Base-by-base conservation (phyloP, 345 rosid species). In the Cardamine resedifolia region DNA sequence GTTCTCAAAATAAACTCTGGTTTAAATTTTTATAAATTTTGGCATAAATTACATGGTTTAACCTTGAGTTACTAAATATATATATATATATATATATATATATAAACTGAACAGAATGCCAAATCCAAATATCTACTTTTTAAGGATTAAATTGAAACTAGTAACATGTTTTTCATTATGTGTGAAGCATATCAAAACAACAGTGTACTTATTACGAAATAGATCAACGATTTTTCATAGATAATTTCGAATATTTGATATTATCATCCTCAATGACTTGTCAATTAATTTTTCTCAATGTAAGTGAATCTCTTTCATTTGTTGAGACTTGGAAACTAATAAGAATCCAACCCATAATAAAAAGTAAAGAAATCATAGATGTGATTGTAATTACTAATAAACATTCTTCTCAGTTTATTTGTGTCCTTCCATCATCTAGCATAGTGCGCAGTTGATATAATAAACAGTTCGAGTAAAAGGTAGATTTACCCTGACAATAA, bases 251-350 rank as follows among this genome's bases (percentile, higher is more conserved):
- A 38, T 58, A 58, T 20, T 36, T 26, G 60, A 50, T 20, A 74
- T 15, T 39, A 58, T 66, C 60, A 8, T 47, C 11, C 41, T 33
- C 51, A 73, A 16, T 23, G 71, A 65, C 39, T 56, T 47, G 50
- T 73, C 77, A 73, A 73, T 64, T 44, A 45, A 24, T 2, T 44
- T 64, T 63, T 18, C 77, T 60, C 23, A 5, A 64, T 55, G 27
- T 65, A 47, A 30, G 20, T 73, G 51, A 16, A 73, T 73, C 26
- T 28, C 41, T 73, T 64, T 64, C 27, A 56, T 31, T 31, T 31
- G 39, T 10, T 20, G 31, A 41, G 47, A 51, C 45, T 53, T 12
- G 52, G 23, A 51, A 61, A 14, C 31, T 56, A 73, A 27, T 2
- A 45, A 56, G 58, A 73, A 73, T 57, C 65, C 57, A 62, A 10